Percentiles rank a stretch among this genome's conserved stretches.
phyloP scores from a whole-genome alignment of 2,329 filamentous ascomycete genomes.

The Rasamsonia emersonii region DNA sequence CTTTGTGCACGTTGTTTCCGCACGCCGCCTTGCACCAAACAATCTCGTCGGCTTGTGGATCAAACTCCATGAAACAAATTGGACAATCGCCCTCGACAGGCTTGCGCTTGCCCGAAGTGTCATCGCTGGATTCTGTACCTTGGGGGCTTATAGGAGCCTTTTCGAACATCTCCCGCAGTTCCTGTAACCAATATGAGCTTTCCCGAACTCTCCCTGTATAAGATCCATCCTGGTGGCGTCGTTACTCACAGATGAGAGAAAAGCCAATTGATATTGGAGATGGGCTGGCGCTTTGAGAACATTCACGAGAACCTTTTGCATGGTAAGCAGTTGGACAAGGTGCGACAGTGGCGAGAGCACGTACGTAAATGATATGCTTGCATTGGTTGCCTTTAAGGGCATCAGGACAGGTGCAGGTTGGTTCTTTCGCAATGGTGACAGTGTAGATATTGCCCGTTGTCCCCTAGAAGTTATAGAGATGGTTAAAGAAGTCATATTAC shows the following conservation, averaged over 20 bases:
- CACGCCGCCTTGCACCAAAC: constrained; percentile 54
- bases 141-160: constrained; percentile 43
- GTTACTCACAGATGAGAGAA: constrained; percentile 41
- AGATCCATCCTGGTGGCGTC: too few species aligned
- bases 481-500: too few species aligned
- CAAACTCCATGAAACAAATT: constrained; percentile 52
- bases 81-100: constrained; percentile 54
- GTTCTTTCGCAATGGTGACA: constrained; percentile 45
- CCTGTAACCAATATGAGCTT: constrained; percentile 20
- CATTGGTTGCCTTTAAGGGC: constrained; percentile 49
- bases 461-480: too few species aligned
- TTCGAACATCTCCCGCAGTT: constrained; percentile 49
- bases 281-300: constrained; percentile 49
- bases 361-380: constrained; percentile 55
- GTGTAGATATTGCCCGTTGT: constrained; percentile 56
- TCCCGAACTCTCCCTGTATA: not conserved
- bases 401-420: constrained; percentile 49
- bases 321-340: constrained; percentile 9
- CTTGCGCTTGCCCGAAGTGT: constrained; percentile 45
- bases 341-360: constrained; percentile 7
- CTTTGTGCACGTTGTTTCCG: constrained; percentile 54
- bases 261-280: constrained; percentile 52
- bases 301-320: constrained; percentile 43
- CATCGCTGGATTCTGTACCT: constrained; percentile 25
- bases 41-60: constrained; percentile 37